phyloP scores from a whole-genome alignment of 176 grass and related monocot species.

The Cenchrus fungigraminus region DNA sequence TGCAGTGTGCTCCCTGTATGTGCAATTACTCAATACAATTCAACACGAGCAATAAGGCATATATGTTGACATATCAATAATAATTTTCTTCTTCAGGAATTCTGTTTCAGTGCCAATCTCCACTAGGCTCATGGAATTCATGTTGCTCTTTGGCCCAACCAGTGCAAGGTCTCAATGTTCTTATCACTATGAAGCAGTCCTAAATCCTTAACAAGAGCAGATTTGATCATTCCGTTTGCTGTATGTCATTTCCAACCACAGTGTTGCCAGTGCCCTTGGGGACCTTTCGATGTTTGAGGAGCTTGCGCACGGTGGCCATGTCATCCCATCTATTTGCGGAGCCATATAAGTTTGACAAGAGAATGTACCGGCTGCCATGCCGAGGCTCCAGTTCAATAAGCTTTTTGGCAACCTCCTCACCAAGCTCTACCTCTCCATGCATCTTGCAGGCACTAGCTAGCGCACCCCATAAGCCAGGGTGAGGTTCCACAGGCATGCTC shows the following conservation, averaged over 20 bases:
- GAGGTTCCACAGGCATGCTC: constrained; percentile 62
- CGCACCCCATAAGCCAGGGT: constrained; percentile 72
- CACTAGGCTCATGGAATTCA: neutral
- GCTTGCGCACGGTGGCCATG: constrained; percentile 52
- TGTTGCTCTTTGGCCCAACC: neutral
- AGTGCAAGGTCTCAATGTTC: neutral
- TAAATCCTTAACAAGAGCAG: neutral
- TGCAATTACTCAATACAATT: neutral
- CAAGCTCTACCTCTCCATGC: constrained; percentile 68
- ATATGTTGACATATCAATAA: neutral
- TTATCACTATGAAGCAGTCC: neutral
- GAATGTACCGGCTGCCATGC: constrained; percentile 66
- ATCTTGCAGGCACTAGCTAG: constrained; percentile 74
- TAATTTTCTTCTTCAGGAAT: neutral
- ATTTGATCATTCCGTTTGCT: constrained; percentile 1
- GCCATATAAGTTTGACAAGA: constrained; percentile 69
- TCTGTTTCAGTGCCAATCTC: neutral
- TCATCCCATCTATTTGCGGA: constrained; percentile 64
- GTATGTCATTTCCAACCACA: constrained; percentile 41
- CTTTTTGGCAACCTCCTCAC: constrained; percentile 65
- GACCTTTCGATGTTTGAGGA: constrained; percentile 58
- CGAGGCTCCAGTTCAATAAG: constrained; percentile 65
- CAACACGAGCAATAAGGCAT: neutral
- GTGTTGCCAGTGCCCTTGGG: constrained; percentile 59
- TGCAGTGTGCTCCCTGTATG: neutral